Evolutionary conservation across 768 basidiomycete genomes (phyloP).

Genomic region (Lactarius hengduanensis): DNA sequence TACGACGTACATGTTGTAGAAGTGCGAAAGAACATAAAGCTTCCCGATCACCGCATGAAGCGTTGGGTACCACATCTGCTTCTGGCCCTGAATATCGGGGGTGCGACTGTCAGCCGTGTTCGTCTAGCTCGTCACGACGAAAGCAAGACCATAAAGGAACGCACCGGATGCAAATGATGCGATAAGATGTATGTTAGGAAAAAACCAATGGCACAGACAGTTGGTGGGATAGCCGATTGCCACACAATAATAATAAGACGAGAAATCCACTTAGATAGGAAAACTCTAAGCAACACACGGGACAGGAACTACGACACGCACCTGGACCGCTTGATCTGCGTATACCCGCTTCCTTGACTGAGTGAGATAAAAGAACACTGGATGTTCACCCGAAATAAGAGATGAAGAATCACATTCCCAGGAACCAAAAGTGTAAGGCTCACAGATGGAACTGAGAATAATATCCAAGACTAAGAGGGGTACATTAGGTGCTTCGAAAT

Average conservation of each 20-base stretch:
- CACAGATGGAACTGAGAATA: slow-evolving; percentile 1
- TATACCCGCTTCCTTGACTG: slow-evolving; percentile 4
- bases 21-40: slow-evolving; percentile 14
- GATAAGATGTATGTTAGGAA: background rate
- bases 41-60: slow-evolving; percentile 12
- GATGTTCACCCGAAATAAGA: background rate
- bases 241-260: slow-evolving; percentile 5
- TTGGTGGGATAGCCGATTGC: slow-evolving; percentile 18
- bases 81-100: background rate
- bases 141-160: background rate
- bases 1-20: slow-evolving; percentile 11
- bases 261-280: background rate
- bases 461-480: slow-evolving; percentile 9
- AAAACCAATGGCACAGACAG: background rate
- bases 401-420: background rate
- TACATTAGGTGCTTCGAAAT: background rate
- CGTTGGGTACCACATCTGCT: slow-evolving; percentile 5
- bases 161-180: background rate
- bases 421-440: background rate
- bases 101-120: background rate
- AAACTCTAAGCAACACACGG: background rate
- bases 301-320: background rate
- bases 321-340: slow-evolving; percentile 2
- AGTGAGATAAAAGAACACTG: slow-evolving; percentile 12
- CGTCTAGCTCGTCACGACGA: background rate